A percentile compares a stretch with the other conserved stretches of the same genome.
Conservation (phyloP, 768 basidiomycete genomes). For the Tubosaeta sp. region DNA sequence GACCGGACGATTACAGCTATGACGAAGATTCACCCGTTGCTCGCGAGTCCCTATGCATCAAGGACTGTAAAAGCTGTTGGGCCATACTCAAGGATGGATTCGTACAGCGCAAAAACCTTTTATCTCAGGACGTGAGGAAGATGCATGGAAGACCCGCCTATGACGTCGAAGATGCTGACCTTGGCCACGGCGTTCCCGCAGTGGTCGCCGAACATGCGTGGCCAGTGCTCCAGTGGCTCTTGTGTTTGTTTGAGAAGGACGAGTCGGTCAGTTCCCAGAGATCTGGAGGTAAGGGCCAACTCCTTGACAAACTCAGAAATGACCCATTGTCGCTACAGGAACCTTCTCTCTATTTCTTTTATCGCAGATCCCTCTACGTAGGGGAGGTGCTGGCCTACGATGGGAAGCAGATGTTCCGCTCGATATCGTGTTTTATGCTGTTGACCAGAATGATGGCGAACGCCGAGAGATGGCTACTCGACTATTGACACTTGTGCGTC, state of each 20-base stretch:
- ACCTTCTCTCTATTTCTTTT: constrained; percentile 52
- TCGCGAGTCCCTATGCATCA: constrained; percentile 50
- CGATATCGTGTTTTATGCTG: constrained; percentile 40
- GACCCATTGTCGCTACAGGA: constrained; percentile 24
- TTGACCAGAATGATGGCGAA: constrained; percentile 29
- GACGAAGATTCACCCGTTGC: constrained; percentile 56
- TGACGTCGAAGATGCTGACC: constrained; percentile 26
- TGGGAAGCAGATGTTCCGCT: constrained; percentile 55
- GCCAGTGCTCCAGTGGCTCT: constrained; percentile 66
- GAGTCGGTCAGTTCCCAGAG: constrained; percentile 36
- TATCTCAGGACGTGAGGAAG: constrained; percentile 19
- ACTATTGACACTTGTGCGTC: constrained; percentile 30
- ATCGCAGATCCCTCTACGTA: constrained; percentile 54
- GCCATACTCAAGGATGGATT: constrained; percentile 54
- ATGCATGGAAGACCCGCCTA: constrained; percentile 30
- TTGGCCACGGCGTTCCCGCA: constrained; percentile 18
- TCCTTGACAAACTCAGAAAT: constrained; percentile 5
- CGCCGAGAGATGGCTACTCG: constrained; percentile 34
- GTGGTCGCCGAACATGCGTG: constrained; percentile 62
- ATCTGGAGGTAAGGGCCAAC: constrained; percentile 23
- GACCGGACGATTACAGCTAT: constrained; percentile 27
- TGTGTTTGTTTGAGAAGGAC: constrained; percentile 67
- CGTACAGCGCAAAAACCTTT: constrained; percentile 33
- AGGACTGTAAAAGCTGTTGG: constrained; percentile 56
- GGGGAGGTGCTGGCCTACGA: constrained; percentile 42